Evolutionary conservation across 192 early-diverging fungal genomes (phyloP).

Genomic region (Rhizophagus clarus): DNA sequence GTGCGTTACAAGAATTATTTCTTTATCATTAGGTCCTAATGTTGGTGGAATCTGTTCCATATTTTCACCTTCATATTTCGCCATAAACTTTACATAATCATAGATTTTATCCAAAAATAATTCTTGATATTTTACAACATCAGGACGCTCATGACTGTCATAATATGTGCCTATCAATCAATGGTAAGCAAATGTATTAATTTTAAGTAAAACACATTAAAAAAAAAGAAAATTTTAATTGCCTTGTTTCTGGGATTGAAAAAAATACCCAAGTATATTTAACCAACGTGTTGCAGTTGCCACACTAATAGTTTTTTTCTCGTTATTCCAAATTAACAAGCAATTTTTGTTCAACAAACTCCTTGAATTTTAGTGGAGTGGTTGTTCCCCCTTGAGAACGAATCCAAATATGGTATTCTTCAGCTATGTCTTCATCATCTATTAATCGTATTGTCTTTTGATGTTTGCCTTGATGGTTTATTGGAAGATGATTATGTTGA

Average conservation of each 20-base stretch:
- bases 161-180: neutral
- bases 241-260: too few species aligned
- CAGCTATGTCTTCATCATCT: neutral
- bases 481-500: neutral
- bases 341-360: neutral
- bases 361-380: neutral
- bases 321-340: too few species aligned
- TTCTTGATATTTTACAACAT: constrained; percentile 2
- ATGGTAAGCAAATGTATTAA: neutral
- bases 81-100: neutral
- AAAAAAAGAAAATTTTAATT: neutral
- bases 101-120: neutral
- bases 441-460: neutral
- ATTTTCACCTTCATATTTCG: constrained; percentile 11
- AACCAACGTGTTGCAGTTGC: too few species aligned
- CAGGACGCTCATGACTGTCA: too few species aligned
- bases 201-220: neutral
- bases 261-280: too few species aligned
- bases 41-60: constrained; percentile 2
- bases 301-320: too few species aligned
- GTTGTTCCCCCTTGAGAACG: neutral
- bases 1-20: constrained; percentile 4
- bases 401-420: neutral
- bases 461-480: neutral
- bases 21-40: neutral